These are phyloP conservation scores for Akebia trifoliata DNA, from an alignment of 164 flowering plant species.

Conservation along the genomic window DNA sequence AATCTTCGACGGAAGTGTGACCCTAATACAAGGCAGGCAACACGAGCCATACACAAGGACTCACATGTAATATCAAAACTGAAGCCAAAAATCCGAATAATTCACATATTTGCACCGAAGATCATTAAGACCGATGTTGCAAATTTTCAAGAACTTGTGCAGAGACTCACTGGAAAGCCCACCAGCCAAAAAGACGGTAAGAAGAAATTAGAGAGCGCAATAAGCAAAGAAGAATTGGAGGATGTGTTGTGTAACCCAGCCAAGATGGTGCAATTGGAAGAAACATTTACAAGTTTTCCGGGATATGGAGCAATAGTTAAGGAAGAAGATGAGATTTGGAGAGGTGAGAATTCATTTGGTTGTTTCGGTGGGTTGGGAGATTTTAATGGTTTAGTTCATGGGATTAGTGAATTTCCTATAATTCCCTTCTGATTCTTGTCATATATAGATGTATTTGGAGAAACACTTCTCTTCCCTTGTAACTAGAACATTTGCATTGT, in stretches of 20 bases:
- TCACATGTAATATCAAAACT: conserved; percentile 55
- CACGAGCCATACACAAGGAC: conserved; percentile 41
- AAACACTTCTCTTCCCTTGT: background rate
- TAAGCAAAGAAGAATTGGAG: conserved; percentile 10
- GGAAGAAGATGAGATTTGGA: conserved; percentile 42
- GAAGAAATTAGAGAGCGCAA: conserved; percentile 16
- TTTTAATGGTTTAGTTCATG: conserved; percentile 63
- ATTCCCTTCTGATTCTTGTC: conserved; percentile 38
- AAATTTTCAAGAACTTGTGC: conserved; percentile 80
- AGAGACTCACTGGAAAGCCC: conserved; percentile 84
- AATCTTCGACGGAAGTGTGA: conserved; percentile 15
- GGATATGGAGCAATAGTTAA: conserved; percentile 21
- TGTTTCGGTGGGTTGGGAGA: conserved; percentile 47
- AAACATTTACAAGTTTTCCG: conserved; percentile 18
- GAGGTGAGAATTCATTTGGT: conserved; percentile 30
- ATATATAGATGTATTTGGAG: conserved; percentile 40
- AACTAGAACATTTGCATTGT: too few relatives aligned
- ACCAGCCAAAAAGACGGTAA: conserved; percentile 12
- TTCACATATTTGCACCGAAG: conserved; percentile 90
- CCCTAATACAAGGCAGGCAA: conserved; percentile 18
- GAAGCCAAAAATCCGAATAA: conserved; percentile 72
- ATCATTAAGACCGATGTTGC: conserved; percentile 85
- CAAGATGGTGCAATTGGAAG: conserved; percentile 15
- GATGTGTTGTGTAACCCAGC: background rate
- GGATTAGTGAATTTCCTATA: conserved; percentile 37